Evolutionary conservation across 768 basidiomycete genomes (phyloP).

Genomic region (Leucocoprinus birnbaumii): DNA sequence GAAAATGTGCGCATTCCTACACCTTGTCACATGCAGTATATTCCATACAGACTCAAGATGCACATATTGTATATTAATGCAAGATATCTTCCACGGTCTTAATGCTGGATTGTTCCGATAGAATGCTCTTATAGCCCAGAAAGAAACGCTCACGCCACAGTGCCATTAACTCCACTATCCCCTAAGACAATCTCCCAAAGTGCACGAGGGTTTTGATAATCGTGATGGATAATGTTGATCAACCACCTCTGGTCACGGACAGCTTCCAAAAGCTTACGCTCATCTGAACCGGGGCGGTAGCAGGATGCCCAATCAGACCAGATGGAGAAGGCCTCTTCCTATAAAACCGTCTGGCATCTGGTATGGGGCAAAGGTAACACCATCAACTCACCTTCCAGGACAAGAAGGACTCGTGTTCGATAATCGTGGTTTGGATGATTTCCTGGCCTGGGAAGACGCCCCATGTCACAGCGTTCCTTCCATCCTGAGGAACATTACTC

Average conservation of each 20-base stretch:
- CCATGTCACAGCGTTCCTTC: constrained; percentile 97
- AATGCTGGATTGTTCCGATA: neutral
- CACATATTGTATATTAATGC: neutral
- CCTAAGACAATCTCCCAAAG: constrained; percentile 84
- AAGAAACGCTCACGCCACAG: neutral
- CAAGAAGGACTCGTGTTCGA: constrained; percentile 90
- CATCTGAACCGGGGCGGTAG: constrained; percentile 72
- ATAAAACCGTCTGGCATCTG: constrained; percentile 11
- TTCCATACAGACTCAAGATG: neutral
- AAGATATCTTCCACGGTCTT: constrained; percentile 2
- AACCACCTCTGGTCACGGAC: constrained; percentile 82
- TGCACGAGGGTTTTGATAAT: constrained; percentile 76
- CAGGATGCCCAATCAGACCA: constrained; percentile 95
- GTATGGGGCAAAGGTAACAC: neutral
- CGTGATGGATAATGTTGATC: constrained; percentile 90
- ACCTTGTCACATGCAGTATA: neutral
- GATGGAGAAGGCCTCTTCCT: constrained; percentile 96
- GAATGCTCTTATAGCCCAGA: no score
- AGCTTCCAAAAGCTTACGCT: constrained; percentile 68
- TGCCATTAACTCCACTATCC: neutral
- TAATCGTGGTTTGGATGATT: constrained; percentile 93
- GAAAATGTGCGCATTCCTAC: neutral
- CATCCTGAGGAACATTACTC: constrained; percentile 77
- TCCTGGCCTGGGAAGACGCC: constrained; percentile 97
- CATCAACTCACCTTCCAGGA: constrained; percentile 81